Evolutionary conservation across 108 stramenopile genomes (phyloP).

Genomic region (Nitzschia sp.): DNA sequence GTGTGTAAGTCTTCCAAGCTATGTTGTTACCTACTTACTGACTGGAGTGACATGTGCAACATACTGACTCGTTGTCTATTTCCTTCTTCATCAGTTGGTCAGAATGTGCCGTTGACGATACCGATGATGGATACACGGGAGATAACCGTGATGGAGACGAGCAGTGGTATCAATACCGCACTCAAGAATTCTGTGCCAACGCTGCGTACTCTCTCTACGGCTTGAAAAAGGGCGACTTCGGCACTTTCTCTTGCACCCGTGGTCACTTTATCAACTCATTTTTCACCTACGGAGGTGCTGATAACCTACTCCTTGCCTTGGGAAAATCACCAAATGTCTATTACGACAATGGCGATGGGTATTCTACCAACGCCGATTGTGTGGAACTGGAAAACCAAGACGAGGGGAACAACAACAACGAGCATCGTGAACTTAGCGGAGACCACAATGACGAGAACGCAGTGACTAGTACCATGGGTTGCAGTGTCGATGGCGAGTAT

Average conservation of each 20-base stretch:
- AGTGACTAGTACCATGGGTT: slow-evolving; percentile 33
- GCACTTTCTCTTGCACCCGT: slow-evolving; percentile 22
- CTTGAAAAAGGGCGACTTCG: slow-evolving; percentile 19
- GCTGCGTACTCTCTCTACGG: slow-evolving; percentile 56
- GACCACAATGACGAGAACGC: slow-evolving; percentile 8
- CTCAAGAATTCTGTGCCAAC: slow-evolving; percentile 57
- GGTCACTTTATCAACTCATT: slow-evolving; percentile 54
- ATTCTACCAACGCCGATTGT: slow-evolving; percentile 4
- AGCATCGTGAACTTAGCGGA: not conserved
- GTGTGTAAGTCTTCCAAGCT: slow-evolving; percentile 31
- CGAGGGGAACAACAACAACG: slow-evolving; percentile 9
- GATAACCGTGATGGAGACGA: slow-evolving; percentile 43
- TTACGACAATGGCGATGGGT: slow-evolving; percentile 8
- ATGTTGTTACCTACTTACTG: not conserved
- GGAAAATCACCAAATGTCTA: slow-evolving; percentile 14
- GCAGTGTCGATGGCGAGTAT: slow-evolving; percentile 38
- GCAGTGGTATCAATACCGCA: slow-evolving; percentile 39
- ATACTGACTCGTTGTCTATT: not conserved
- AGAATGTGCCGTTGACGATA: slow-evolving; percentile 43
- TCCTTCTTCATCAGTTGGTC: slow-evolving; percentile 31
- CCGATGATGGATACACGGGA: slow-evolving; percentile 33
- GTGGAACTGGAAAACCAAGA: slow-evolving; percentile 9
- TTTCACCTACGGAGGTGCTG: slow-evolving; percentile 51
- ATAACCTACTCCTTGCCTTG: slow-evolving; percentile 31
- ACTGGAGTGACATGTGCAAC: not conserved